Evolutionary conservation across 2,329 filamentous ascomycete genomes (phyloP).

Genomic region (Drechslerella stenobrocha): DNA sequence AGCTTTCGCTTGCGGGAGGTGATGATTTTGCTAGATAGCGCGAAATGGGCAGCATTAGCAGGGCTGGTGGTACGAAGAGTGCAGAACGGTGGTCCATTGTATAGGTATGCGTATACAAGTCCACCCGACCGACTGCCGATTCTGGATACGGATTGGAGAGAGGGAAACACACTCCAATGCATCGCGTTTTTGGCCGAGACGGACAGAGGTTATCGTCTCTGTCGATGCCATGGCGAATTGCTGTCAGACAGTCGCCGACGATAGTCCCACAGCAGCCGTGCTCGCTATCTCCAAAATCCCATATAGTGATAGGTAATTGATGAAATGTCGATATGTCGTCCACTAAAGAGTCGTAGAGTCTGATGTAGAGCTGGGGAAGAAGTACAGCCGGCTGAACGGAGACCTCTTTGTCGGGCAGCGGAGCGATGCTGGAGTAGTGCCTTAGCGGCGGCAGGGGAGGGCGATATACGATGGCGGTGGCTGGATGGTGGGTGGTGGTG

Average conservation of each 20-base stretch:
- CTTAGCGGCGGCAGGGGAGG: background rate
- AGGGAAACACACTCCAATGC: slow-evolving; percentile 39
- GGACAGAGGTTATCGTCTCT: slow-evolving; percentile 20
- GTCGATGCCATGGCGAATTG: slow-evolving; percentile 24
- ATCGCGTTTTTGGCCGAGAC: slow-evolving; percentile 45
- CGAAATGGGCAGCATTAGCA: background rate
- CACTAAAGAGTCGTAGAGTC: too few relatives aligned
- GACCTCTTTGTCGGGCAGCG: slow-evolving; percentile 26
- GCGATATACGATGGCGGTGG: background rate
- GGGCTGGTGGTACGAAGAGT: background rate
- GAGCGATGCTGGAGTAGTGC: background rate
- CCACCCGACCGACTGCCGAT: slow-evolving; percentile 1
- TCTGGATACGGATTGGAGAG: background rate
- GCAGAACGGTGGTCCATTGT: background rate
- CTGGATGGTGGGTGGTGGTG: background rate
- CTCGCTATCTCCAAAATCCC: background rate
- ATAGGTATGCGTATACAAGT: background rate
- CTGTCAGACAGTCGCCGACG: background rate
- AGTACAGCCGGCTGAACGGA: slow-evolving; percentile 42
- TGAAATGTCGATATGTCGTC: too few relatives aligned
- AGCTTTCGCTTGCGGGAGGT: slow-evolving; percentile 88
- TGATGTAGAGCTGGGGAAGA: slow-evolving; percentile 19
- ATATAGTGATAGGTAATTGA: background rate
- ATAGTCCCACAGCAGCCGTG: too few relatives aligned
- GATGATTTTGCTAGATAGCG: slow-evolving; percentile 69